Percentiles rank a stretch among this genome's conserved stretches.
phyloP scores from a whole-genome alignment of 164 flowering plant species.

The Aristolochia californica region DNA sequence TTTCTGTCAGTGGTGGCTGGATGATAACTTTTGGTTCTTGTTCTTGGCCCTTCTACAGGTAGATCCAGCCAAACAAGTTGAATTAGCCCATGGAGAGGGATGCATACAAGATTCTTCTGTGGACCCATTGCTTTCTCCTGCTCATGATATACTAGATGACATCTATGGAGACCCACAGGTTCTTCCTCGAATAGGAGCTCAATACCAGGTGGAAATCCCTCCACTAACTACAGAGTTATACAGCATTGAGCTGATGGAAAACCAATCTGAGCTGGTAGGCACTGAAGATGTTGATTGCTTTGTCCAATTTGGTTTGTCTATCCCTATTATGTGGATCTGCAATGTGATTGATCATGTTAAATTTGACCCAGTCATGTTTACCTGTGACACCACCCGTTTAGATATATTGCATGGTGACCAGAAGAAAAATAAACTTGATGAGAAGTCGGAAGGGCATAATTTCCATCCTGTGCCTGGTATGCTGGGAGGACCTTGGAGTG shows the following conservation, averaged over 20 bases:
- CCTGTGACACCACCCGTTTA: slow-evolving; percentile 6
- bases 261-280: slow-evolving; percentile 10
- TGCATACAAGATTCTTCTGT: slow-evolving; percentile 22
- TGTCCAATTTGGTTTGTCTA: slow-evolving; percentile 33
- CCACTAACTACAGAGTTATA: slow-evolving; percentile 21
- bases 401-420: neutral
- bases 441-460: slow-evolving; percentile 5
- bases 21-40: no score
- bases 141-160: slow-evolving; percentile 18
- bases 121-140: slow-evolving; percentile 19
- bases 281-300: slow-evolving; percentile 8
- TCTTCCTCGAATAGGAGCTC: slow-evolving; percentile 58
- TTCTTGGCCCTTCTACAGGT: neutral
- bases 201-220: slow-evolving; percentile 75
- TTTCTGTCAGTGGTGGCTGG: neutral
- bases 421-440: slow-evolving; percentile 4
- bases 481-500: slow-evolving; percentile 41
- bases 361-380: slow-evolving; percentile 7
- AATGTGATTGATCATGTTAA: slow-evolving; percentile 14
- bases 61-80: slow-evolving; percentile 30
- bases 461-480: slow-evolving; percentile 37
- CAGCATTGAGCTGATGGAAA: slow-evolving; percentile 5
- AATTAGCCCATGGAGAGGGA: slow-evolving; percentile 14
- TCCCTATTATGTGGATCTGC: slow-evolving; percentile 41
- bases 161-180: slow-evolving; percentile 38